phyloP scores from a whole-genome alignment of 139 green algal genomes.

The Yamagishiella unicocca region DNA sequence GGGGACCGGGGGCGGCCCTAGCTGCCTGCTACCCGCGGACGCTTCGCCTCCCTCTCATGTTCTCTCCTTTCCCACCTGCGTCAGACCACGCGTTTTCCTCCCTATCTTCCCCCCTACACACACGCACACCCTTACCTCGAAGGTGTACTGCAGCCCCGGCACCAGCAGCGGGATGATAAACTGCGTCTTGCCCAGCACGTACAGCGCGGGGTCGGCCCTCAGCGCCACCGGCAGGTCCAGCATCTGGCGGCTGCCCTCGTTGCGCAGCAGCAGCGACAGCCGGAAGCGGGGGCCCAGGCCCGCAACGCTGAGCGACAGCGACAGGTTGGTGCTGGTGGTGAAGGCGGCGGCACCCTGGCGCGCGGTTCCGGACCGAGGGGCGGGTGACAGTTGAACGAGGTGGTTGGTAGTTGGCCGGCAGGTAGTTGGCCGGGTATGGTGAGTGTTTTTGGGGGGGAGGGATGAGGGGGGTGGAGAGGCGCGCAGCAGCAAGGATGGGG shows the following conservation, averaged over 20 bases:
- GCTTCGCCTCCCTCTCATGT: no score
- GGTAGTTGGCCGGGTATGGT: no score
- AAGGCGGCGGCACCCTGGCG: constrained; percentile 62
- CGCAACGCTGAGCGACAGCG: constrained; percentile 61
- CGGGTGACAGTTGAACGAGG: no score
- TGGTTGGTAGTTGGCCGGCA: no score
- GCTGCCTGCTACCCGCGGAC: no score
- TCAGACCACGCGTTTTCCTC: no score
- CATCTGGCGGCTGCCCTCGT: constrained; percentile 66
- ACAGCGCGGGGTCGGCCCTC: constrained; percentile 54
- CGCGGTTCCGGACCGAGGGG: no score
- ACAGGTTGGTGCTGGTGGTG: constrained; percentile 61
- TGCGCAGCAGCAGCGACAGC: constrained; percentile 70
- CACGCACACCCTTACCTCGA: constrained; percentile 52
- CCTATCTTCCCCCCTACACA: no score
- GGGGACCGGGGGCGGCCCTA: no score
- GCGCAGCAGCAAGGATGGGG: background rate
- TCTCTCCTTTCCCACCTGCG: no score
- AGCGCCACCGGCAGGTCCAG: constrained; percentile 64
- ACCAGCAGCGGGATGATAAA: constrained; percentile 67
- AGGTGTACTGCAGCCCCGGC: constrained; percentile 65
- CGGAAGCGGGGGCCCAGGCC: constrained; percentile 79
- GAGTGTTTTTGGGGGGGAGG: background rate
- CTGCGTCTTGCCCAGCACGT: constrained; percentile 51
- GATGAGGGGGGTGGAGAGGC: background rate